Conservation (phyloP, 352 stramenopile species). For the Globisporangium echinulatum region DNA sequence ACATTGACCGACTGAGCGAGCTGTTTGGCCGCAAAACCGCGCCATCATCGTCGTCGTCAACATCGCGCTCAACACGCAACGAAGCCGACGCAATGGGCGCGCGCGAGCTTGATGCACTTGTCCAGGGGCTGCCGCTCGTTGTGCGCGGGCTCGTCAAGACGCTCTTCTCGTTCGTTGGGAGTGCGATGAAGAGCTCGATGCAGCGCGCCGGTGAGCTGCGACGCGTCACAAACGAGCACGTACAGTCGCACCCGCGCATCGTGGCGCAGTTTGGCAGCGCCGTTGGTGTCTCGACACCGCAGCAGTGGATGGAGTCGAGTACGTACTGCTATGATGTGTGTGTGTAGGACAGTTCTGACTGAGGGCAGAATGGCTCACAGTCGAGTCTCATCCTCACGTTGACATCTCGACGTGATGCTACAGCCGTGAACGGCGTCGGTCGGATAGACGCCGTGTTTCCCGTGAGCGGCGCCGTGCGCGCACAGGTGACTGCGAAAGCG, state of each 20-base stretch:
- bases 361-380: too few species aligned
- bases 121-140: slow-evolving; percentile 53
- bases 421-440: slow-evolving; percentile 64
- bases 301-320: slow-evolving; percentile 77
- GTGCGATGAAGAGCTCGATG: slow-evolving; percentile 61
- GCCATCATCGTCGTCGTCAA: neutral
- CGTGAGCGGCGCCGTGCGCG: slow-evolving; percentile 29
- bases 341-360: too few species aligned
- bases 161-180: slow-evolving; percentile 56
- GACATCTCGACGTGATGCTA: too few species aligned
- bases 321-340: slow-evolving; percentile 12
- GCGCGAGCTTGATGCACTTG: slow-evolving; percentile 45
- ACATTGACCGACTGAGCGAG: slow-evolving; percentile 41
- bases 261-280: slow-evolving; percentile 35
- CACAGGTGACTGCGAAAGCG: slow-evolving; percentile 52
- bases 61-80: neutral
- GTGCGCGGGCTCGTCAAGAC: slow-evolving; percentile 58
- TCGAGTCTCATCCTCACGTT: too few species aligned
- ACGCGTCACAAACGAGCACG: slow-evolving; percentile 39
- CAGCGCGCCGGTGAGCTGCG: slow-evolving; percentile 48
- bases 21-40: slow-evolving; percentile 31
- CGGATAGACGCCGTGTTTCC: slow-evolving; percentile 60
- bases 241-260: slow-evolving; percentile 49
- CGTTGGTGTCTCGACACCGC: slow-evolving; percentile 44
- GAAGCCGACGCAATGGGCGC: slow-evolving; percentile 7